These are phyloP conservation scores for Phyllosticta ampelicida DNA, from an alignment of 2,329 filamentous ascomycete genomes.

Conservation along the genomic window DNA sequence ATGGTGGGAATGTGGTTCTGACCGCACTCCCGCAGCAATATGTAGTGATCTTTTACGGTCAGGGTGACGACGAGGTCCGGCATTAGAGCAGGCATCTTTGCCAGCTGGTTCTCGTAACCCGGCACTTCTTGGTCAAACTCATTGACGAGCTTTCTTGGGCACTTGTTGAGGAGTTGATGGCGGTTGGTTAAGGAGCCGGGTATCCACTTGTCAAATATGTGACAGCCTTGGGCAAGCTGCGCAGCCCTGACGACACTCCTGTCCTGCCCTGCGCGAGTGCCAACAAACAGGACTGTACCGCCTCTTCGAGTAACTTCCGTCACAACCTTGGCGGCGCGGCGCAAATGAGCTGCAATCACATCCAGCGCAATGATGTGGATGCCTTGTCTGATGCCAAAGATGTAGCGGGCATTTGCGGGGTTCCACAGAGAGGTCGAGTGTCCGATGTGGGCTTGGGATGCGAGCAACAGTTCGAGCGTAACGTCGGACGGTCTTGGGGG, in stretches of 20 bases:
- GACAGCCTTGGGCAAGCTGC: constrained; percentile 64
- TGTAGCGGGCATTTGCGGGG: constrained; percentile 85
- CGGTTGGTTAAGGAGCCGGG: constrained; percentile 88
- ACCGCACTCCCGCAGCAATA: constrained; percentile 83
- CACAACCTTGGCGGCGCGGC: constrained; percentile 87
- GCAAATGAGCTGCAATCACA: constrained; percentile 74
- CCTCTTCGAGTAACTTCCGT: constrained; percentile 73
- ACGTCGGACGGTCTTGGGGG: constrained; percentile 71
- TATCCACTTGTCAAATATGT: constrained; percentile 88
- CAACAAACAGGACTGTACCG: constrained; percentile 82
- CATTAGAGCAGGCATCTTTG: constrained; percentile 54
- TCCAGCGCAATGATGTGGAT: constrained; percentile 93
- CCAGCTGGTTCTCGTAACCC: constrained; percentile 57
- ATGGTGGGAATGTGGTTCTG: constrained; percentile 85
- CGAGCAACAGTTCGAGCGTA: constrained; percentile 72
- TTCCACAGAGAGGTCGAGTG: constrained; percentile 83
- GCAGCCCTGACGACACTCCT: constrained; percentile 73
- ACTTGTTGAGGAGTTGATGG: constrained; percentile 69
- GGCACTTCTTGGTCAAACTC: constrained; percentile 53
- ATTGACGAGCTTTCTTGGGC: constrained; percentile 65
- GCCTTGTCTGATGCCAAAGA: constrained; percentile 77
- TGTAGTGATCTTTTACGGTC: constrained; percentile 87
- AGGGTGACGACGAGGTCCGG: constrained; percentile 88
- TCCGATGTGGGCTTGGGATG: constrained; percentile 49
- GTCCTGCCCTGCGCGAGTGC: constrained; percentile 73